Base-by-base conservation (phyloP, 176 grass and related monocot species). In the Eleusine coracana region DNA sequence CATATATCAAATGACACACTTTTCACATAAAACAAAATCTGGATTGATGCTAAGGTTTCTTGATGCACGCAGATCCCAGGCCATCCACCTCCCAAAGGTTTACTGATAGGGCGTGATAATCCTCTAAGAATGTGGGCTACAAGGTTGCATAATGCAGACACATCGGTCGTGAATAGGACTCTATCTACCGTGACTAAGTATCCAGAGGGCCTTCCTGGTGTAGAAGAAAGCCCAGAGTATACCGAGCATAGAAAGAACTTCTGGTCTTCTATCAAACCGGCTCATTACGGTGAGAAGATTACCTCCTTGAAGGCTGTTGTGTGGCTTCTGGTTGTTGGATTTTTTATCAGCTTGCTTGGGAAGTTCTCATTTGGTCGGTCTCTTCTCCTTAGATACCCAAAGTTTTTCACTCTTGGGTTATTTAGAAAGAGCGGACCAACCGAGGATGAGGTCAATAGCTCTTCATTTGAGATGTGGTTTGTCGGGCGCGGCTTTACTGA, bases 381-480 rank as follows among this genome's bases (percentile, higher is more conserved):
- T 5, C 88, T 97, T 58, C 38, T 97, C 40, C 84, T 97, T 20
- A 97, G 91, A n/a, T 94, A 89, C 84, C 90, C 95, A 0, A 70
- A 79, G 23, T 76, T 97, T 18, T 97, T 97, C 84, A 89, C 87
- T 8, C 46, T 88, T 0, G 90, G 95, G 5, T 66, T 44, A 81
- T 97, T 92, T 15, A 84, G 88, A 18, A 97, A 90, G 82, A 83
- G 69, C 0, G 90, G 92, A 0, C 92, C 95, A 7, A 92, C 95
- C 0, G 95, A 97, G 71, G 92, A 92, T 76, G 86, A 97, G 82
- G 90, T 97, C 15, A 71, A 73, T 15, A 87, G 74, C 36, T 88
- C 95, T n/a, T 90, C 84, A 4, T 97, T 94, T 87, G 91, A 97
- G 27, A 94, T 97, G 90, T 94, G 89, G 92, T 97, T 97, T 59